Percentiles rank a stretch among this genome's conserved stretches.
These are phyloP conservation scores for Elsinoe arachidis DNA, from an alignment of 2,329 filamentous ascomycete species.

Conservation along the genomic window DNA sequence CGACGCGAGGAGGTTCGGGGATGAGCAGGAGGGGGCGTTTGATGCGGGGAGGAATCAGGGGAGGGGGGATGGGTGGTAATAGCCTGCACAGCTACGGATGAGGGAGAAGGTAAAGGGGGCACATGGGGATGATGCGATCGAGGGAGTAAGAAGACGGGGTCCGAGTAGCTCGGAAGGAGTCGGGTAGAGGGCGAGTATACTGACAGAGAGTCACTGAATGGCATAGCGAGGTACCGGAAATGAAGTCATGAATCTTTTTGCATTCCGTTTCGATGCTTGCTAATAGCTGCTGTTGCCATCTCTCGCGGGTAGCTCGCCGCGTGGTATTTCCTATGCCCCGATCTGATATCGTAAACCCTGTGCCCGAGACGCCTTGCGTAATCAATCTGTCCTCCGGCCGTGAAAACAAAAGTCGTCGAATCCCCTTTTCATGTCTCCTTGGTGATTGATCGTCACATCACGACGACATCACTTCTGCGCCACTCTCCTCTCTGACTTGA, in stretches of 20 bases:
- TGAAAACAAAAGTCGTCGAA: neutral
- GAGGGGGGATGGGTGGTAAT: conserved; percentile 7
- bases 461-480: no score
- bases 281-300: neutral
- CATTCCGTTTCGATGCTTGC: neutral
- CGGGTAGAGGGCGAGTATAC: no score
- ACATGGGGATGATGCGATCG: no score
- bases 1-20: conserved; percentile 10
- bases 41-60: conserved; percentile 16
- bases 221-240: neutral
- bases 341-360: neutral
- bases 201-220: no score
- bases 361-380: neutral
- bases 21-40: conserved; percentile 21
- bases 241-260: neutral
- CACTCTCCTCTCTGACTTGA: no score
- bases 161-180: no score
- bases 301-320: neutral
- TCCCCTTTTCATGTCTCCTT: neutral
- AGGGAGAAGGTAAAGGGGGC: neutral
- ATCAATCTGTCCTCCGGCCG: neutral
- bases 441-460: neutral
- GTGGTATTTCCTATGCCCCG: neutral
- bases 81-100: neutral
- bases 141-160: no score